Evolutionary conservation across 108 stramenopile genomes (phyloP), one percentile per base, ranked within the genome.

Genomic region (Mediolabrus comicus): DNA sequence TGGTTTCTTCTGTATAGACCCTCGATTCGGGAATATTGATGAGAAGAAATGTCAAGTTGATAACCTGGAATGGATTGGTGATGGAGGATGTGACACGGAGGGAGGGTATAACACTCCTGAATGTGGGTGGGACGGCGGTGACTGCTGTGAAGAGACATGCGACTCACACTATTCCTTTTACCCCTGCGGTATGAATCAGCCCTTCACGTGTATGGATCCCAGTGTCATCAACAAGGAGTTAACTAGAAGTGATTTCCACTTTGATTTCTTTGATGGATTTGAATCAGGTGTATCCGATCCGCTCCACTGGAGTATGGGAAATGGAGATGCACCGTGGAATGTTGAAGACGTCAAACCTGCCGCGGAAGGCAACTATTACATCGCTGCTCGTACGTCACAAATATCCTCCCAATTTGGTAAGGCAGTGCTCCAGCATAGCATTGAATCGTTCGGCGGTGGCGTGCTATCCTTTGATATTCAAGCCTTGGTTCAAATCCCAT

Each of bases 31-130:
- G 12, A 51, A 55, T 46, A 68, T 72, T 39, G 71, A 72, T 22
- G 62, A 63, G 61, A 29, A 19, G 28, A 39, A 55, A 22, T 79
- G 78, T 35, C 4, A 59, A 26, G 78, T 77, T 9, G 75, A 76
- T 63, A 76, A 81, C 61, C 41, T 70, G n/a, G 80, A 72, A 49
- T 81, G 70, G 74, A 72, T 81, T 43, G 74, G 80, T 7, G 80
- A 81, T 59, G 80, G 80, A 12, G 70, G 74, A 28, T 81, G 74
- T 34, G 80, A 81, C 53, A 39, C 51, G 3, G 65, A 41, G 3
- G 70, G 75, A 11, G 75, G 70, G 43, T 81, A 81, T 41, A 81
- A 81, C 33, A 81, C 80, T 14, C 56, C 70, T 17, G 71, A 71
- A 36, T 81, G 80, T 72, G 73, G 73, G 16, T 74, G 43, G 33